A percentile compares a stretch with the other conserved stretches of the same genome.
phyloP scores from a whole-genome alignment of 192 early-diverging fungal genomes.

The Linnemannia zychae region DNA sequence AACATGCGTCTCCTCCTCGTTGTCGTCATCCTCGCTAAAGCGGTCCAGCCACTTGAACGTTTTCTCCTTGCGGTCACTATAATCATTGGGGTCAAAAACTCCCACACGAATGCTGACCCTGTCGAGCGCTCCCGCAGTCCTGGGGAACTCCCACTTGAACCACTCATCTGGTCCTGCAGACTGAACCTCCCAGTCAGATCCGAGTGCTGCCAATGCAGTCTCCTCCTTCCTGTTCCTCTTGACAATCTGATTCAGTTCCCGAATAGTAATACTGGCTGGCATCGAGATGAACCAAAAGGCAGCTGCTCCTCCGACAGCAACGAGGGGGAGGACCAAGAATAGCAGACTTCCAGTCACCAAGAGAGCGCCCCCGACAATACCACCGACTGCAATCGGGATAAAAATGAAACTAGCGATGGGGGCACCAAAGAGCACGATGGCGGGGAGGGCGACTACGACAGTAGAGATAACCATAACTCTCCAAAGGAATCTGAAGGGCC shows the following conservation, averaged over 20 bases:
- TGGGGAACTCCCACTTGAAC: conserved; percentile 47
- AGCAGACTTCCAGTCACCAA: conserved; percentile 34
- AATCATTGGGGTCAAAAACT: conserved; percentile 42
- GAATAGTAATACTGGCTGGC: conserved; percentile 17
- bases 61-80: conserved; percentile 18
- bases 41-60: conserved; percentile 17
- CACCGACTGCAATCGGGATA: conserved; percentile 30
- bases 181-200: conserved; percentile 44
- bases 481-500: conserved; percentile 28
- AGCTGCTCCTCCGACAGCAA: conserved; percentile 21
- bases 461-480: conserved; percentile 25
- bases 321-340: conserved; percentile 30
- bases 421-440: conserved; percentile 32
- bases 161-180: conserved; percentile 29
- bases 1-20: background rate
- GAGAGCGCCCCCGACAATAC: conserved; percentile 29
- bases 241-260: conserved; percentile 35
- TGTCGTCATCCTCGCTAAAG: background rate
- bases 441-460: conserved; percentile 28
- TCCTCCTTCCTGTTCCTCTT: conserved; percentile 16
- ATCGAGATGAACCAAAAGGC: conserved; percentile 19
- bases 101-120: conserved; percentile 39
- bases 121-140: conserved; percentile 6
- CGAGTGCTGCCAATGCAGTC: conserved; percentile 24
- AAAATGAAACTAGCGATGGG: conserved; percentile 18